These are phyloP conservation scores for Fraxinus anomala DNA, from an alignment of 257 asterid genomes.

Conservation along the genomic window DNA sequence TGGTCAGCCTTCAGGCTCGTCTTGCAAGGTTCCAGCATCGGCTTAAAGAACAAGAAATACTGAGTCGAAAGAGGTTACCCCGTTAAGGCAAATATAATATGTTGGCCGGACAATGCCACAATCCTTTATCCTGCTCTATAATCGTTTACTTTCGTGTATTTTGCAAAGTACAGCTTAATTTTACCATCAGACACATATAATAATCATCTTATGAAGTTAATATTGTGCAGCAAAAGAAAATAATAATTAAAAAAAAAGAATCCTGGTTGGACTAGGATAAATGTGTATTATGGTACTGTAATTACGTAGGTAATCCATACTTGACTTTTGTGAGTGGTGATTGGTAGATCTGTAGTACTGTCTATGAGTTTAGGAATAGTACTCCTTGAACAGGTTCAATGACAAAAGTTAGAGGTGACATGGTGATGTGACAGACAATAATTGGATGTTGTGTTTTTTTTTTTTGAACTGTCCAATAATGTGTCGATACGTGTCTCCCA, in stretches of 20 bases:
- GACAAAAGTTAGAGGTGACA: too few relatives aligned
- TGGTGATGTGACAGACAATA: too few relatives aligned
- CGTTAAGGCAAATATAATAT: slow-evolving; percentile 39
- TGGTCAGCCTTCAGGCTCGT: slow-evolving; percentile 93
- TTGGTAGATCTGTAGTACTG: neutral
- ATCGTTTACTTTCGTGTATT: slow-evolving; percentile 30
- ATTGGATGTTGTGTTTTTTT: too few relatives aligned
- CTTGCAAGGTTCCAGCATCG: slow-evolving; percentile 98
- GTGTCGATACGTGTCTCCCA: too few relatives aligned
- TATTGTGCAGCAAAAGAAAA: slow-evolving; percentile 38
- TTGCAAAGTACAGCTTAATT: slow-evolving; percentile 38
- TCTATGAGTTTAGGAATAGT: too few relatives aligned
- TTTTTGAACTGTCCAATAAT: too few relatives aligned
- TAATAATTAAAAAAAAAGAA: neutral
- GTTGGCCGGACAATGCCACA: slow-evolving; percentile 19
- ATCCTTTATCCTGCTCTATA: neutral
- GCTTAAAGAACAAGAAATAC: slow-evolving; percentile 88
- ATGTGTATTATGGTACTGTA: slow-evolving; percentile 5
- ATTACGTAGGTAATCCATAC: neutral
- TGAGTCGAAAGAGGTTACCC: slow-evolving; percentile 80
- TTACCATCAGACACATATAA: slow-evolving; percentile 34
- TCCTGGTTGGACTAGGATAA: neutral
- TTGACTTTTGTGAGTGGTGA: neutral
- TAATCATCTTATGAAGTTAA: slow-evolving; percentile 32
- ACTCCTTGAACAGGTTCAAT: too few relatives aligned